These are phyloP conservation scores for Wickerhamomyces sp. DNA, from an alignment of 1,139 yeast genomes.

Conservation along the genomic window DNA sequence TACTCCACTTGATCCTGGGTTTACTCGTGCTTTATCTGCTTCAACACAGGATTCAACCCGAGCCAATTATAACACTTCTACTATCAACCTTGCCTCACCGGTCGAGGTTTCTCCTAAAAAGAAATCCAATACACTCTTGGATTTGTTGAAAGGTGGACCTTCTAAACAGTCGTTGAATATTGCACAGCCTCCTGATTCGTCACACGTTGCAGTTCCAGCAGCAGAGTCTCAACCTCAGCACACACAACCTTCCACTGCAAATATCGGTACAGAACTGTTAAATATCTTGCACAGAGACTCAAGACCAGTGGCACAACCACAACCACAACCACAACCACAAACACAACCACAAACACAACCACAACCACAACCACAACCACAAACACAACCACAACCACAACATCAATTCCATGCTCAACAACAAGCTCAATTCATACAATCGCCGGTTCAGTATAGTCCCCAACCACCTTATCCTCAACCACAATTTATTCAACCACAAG, in stretches of 20 bases:
- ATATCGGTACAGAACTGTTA: conserved; percentile 6
- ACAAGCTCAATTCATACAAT: too few relatives aligned
- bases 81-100: too few relatives aligned
- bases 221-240: conserved; percentile 7
- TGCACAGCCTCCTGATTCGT: not conserved
- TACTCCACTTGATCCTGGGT: conserved; percentile 1
- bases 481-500: too few relatives aligned
- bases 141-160: not conserved
- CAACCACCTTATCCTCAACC: too few relatives aligned
- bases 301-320: not conserved
- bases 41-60: conserved; percentile 8
- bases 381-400: conserved; percentile 1
- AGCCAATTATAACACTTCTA: too few relatives aligned
- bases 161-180: too few relatives aligned
- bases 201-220: conserved; percentile 13
- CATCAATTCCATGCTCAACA: too few relatives aligned
- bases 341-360: conserved; percentile 1
- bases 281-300: conserved; percentile 7
- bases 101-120: too few relatives aligned
- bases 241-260: conserved; percentile 1
- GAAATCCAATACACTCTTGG: conserved; percentile 1
- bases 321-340: not conserved
- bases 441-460: not conserved
- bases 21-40: conserved; percentile 2
- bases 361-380: not conserved